Percentiles rank a stretch among this genome's conserved stretches.
phyloP scores from a whole-genome alignment of 1,284 basidiomycete species.

The Moniliella sp. region DNA sequence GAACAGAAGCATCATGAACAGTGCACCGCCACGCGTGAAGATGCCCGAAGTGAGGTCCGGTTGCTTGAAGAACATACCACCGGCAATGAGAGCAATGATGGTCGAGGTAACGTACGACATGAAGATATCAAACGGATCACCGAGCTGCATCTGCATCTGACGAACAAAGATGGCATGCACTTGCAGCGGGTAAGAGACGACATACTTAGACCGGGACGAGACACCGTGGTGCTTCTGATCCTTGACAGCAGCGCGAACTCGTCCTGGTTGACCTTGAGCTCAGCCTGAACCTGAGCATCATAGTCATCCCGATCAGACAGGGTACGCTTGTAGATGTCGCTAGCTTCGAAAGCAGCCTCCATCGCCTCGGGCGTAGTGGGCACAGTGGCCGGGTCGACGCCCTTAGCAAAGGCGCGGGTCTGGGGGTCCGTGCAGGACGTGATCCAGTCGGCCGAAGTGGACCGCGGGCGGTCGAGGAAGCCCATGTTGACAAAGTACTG shows the following conservation, averaged over 20 bases:
- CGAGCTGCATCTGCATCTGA: conserved; percentile 55
- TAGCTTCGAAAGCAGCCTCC: conserved; percentile 47
- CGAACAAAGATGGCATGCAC: conserved; percentile 45
- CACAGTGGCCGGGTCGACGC: conserved; percentile 39
- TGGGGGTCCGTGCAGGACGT: conserved; percentile 18
- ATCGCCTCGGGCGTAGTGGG: conserved; percentile 54
- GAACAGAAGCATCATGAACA: conserved; percentile 38
- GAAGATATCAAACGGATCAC: conserved; percentile 59
- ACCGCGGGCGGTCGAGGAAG: conserved; percentile 40
- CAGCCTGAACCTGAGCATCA: conserved; percentile 45
- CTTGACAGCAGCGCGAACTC: conserved; percentile 54
- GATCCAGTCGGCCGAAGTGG: conserved; percentile 41
- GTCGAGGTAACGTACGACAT: conserved; percentile 31
- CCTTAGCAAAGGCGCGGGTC: conserved; percentile 45
- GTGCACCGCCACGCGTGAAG: conserved; percentile 2
- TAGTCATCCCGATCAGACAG: conserved; percentile 39
- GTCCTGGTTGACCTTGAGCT: conserved; percentile 41
- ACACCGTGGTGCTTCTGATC: conserved; percentile 65
- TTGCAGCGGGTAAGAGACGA: conserved; percentile 42
- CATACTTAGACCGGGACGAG: conserved; percentile 64
- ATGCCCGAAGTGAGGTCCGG: conserved; percentile 12
- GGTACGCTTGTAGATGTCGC: conserved; percentile 37
- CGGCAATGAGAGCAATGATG: conserved; percentile 52
- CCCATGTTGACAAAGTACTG: conserved; percentile 23
- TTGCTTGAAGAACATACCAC: conserved; percentile 47